These are phyloP conservation scores for Extremus antarcticus DNA, from an alignment of 495 filamentous ascomycete species.

Conservation along the genomic window DNA sequence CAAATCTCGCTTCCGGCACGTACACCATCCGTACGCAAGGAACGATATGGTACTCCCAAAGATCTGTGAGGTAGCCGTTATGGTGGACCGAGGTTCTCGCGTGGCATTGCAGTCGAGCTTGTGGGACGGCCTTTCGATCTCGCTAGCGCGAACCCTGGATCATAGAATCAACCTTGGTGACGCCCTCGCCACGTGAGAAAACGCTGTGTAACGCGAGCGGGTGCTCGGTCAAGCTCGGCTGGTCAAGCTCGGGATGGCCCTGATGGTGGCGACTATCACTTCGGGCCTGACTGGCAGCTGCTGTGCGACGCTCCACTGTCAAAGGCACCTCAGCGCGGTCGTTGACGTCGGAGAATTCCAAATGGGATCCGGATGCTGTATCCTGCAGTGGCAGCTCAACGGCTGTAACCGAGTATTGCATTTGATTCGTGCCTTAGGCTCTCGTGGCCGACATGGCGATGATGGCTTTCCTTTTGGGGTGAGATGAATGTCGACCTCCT, in stretches of 20 bases:
- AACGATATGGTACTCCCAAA: too few species aligned
- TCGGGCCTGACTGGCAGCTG: neutral
- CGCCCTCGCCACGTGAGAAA: neutral
- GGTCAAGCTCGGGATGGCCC: neutral
- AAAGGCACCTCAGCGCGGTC: neutral
- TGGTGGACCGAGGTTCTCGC: too few species aligned
- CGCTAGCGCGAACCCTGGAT: neutral
- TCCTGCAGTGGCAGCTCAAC: too few species aligned
- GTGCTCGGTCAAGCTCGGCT: neutral
- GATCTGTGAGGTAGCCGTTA: too few species aligned
- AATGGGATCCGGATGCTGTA: neutral
- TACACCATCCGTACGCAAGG: too few species aligned
- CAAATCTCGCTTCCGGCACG: too few species aligned
- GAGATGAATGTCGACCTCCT: too few species aligned
- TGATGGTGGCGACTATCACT: neutral
- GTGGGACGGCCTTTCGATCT: neutral
- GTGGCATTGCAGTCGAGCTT: too few species aligned
- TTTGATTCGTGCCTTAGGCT: too few species aligned
- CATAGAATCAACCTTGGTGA: neutral
- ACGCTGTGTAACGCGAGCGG: neutral
- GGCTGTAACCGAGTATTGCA: neutral
- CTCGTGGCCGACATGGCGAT: too few species aligned
- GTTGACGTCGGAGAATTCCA: neutral
- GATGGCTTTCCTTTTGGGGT: too few species aligned
- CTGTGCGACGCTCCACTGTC: too few species aligned